These are phyloP conservation scores for Phoma sp. DNA, from an alignment of 2,329 filamentous ascomycete genomes.

Conservation along the genomic window DNA sequence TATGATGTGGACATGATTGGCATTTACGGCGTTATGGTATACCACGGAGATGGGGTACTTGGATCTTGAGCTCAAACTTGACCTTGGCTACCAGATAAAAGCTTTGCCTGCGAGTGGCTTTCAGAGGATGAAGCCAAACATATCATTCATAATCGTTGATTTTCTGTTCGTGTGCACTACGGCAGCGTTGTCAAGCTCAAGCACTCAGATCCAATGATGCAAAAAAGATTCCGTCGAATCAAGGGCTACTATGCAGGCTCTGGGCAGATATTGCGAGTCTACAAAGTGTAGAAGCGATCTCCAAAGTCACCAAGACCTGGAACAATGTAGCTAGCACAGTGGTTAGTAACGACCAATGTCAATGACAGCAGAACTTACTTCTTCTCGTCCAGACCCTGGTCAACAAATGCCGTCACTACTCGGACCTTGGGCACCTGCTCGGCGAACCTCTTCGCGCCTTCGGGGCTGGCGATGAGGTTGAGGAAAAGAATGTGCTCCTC, in stretches of 20 bases:
- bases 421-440: conserved; percentile 86
- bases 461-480: conserved; percentile 95
- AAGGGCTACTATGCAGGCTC: neutral
- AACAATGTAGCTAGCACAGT: conserved; percentile 78
- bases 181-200: neutral
- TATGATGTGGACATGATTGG: conserved; percentile 19
- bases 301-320: conserved; percentile 95
- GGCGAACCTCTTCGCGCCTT: conserved; percentile 88
- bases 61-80: conserved; percentile 9
- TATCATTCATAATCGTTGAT: neutral
- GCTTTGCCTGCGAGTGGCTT: conserved; percentile 10
- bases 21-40: conserved; percentile 37
- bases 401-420: conserved; percentile 94
- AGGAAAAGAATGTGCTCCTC: conserved; percentile 96
- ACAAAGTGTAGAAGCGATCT: conserved; percentile 94
- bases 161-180: neutral
- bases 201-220: neutral
- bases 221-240: neutral
- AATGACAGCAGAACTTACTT: conserved; percentile 69
- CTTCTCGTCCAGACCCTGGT: conserved; percentile 95
- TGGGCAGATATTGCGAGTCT: conserved; percentile 20
- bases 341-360: conserved; percentile 12
- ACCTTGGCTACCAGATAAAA: conserved; percentile 3
- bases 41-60: conserved; percentile 24
- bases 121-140: neutral